Evolutionary conservation across 768 basidiomycete species (phyloP), one percentile per base, ranked within the genome.

Genomic region (Kwoniella sp.): DNA sequence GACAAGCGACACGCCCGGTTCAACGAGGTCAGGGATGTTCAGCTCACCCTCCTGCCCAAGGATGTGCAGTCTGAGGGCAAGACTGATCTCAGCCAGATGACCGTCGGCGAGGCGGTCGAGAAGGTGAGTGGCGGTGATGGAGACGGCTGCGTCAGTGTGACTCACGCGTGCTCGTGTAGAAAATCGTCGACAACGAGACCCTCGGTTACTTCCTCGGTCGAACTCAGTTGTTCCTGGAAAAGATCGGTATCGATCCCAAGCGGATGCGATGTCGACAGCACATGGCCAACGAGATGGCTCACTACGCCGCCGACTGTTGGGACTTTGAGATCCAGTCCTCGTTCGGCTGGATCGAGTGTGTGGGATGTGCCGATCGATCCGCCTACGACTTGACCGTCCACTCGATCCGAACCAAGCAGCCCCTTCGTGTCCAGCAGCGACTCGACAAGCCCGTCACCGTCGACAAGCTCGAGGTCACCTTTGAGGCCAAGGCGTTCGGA

Each of bases 201-300:
- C 83, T 99, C 44, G 95, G 90, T 15, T 99, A 96, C 80, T 99
- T 98, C 79, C 77, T 98, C 62, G 93, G 84, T 40, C 83, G 93
- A 46, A 92, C 95, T 67, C 83, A 85, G 75, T 83, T 84, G 56
- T 98, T 92, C 81, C 79, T 98, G 44, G 65, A 84, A 62, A 87
- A 87, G 76, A 89, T 98, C 67, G 95, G 93, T 55, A 86, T 99
- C 75, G 79, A 92, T 77, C 84, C 85, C 12, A 57, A 70, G 40
- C 82, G 90, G 7, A 78, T 96, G 58, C 83, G 95, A 46, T 98
- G 96, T 82, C 81, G 95, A 28, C 95, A 99, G 70, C 95, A 99
- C 74, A 98, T 98, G 95, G 81, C 77, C 31, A 99, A 98, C 76
- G 95, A 98, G 79, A 98, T 98, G 93, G 95, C 95, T 1, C 95